phyloP scores from a whole-genome alignment of 2,329 filamentous ascomycete genomes.

The Aspergillus bombycis region DNA sequence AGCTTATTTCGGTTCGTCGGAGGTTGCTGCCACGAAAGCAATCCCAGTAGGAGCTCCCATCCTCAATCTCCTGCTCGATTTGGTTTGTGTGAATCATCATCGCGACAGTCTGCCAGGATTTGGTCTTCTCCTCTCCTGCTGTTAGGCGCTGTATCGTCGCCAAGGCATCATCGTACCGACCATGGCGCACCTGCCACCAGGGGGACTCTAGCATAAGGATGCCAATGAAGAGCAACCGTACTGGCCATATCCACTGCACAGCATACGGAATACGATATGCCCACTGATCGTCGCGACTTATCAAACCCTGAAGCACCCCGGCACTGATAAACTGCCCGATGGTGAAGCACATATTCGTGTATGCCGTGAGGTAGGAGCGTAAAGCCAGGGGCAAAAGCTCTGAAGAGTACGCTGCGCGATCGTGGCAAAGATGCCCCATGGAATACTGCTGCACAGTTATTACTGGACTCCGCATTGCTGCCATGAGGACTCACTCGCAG shows the following conservation, averaged over 20 bases:
- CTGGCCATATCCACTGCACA: slow-evolving; percentile 57
- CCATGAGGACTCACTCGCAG: slow-evolving; percentile 47
- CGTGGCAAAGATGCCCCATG: slow-evolving; percentile 59
- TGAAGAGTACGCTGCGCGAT: slow-evolving; percentile 57
- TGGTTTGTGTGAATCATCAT: slow-evolving; percentile 62
- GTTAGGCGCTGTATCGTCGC: slow-evolving; percentile 44
- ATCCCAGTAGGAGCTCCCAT: slow-evolving; percentile 29
- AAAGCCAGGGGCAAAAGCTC: slow-evolving; percentile 52
- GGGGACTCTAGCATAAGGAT: slow-evolving; percentile 54
- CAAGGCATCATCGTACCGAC: slow-evolving; percentile 46
- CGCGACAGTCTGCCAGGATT: slow-evolving; percentile 54
- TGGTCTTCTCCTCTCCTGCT: slow-evolving; percentile 22
- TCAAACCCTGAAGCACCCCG: slow-evolving; percentile 51
- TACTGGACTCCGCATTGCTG: no score
- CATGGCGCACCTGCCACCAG: slow-evolving; percentile 54
- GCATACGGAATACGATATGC: slow-evolving; percentile 56
- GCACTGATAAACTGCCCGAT: slow-evolving; percentile 58
- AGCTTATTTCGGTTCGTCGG: slow-evolving; percentile 47
- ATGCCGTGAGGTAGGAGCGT: slow-evolving; percentile 56
- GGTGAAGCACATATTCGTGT: slow-evolving; percentile 62
- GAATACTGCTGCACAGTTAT: slow-evolving; percentile 41
- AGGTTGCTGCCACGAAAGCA: slow-evolving; percentile 36
- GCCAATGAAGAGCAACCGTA: slow-evolving; percentile 49
- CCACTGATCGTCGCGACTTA: slow-evolving; percentile 45
- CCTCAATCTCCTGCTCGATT: slow-evolving; percentile 24